Base-by-base conservation (phyloP, 2,329 filamentous ascomycete genomes). In the Didymella pomorum region DNA sequence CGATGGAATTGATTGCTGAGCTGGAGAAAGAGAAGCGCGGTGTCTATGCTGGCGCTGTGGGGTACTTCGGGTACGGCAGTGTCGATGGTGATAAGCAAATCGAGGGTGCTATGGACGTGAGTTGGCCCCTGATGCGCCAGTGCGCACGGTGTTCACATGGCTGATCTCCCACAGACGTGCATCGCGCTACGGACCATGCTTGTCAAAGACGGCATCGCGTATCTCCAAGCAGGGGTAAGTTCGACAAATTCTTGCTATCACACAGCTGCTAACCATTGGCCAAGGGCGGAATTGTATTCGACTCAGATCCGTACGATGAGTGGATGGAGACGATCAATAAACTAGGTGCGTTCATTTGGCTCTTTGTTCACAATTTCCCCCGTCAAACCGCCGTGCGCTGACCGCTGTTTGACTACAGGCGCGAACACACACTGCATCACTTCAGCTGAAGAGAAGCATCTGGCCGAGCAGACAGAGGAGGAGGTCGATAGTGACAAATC, bases 251-350 rank as follows among this genome's bases (percentile, higher is more conserved):
- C 53, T 60, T 68, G 63, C 56, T 60, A 57, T 51, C 49, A 45
- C 43, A 52, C 23, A 33, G 23, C 35, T 50, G 26, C 70, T 72
- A 58, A 72, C 60, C 43, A 66, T 61, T 65, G 62, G 61, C 55
- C 26, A 60, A 73, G 71, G 72, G 72, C 52, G 73, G 73, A 33
- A 76, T 76, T 52, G 74, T 76, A 2, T 76, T 74, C 62, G 95
- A 98, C 78, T 96, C 91, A 39, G 93, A 96, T 73, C 90, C 85
- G 31, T 89, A 90, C 70, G 92, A 97, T 64, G 95, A 98, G 78
- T 97, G 93, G 83, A 86, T 94, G 78, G 92, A 98, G 85, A 97
- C 96, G 64, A 92, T 95, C 81, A 98, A 99, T 82, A 99, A 99
- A 84, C 82, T 97, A 46, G 88, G 90, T 75, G 65, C 43, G 71